Evolutionary conservation across 345 rosid species (phyloP), one percentile per base, ranked within the genome.

Genomic region (Rhodamnia argentea): DNA sequence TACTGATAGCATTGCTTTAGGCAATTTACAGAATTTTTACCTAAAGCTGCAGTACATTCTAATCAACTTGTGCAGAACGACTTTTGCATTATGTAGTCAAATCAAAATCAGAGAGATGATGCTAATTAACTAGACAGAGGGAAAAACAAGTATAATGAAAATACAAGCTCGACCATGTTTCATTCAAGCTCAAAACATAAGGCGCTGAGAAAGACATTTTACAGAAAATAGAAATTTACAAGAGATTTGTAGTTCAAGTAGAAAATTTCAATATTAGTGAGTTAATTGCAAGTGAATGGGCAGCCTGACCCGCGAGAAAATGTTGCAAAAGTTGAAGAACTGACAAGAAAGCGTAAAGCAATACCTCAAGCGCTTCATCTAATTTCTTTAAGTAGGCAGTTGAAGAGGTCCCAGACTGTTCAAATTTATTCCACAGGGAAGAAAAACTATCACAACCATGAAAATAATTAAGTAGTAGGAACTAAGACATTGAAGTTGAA

Each of bases 351-450:
- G 62, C 29, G 1, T 37, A 40, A 22, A 22, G 24, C 75, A 52
- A 24, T 88, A 97, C 99, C 98, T 92, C 91, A 89, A 97, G 99
- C 52, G 99, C 97, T 88, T 95, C 92, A 87, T 95, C 98, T 90
- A 97, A 91, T 90, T 89, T 92, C 85, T 85, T 90, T 91, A 97
- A 88, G 90, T 97, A 97, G 84, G 89, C 94, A 78, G 90, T 91
- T 11, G 99, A 96, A 29, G 85, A 88, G 50, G 99, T 96, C 86
- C 98, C 99, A 88, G 95, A 93, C 99, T 97, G 84, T 75, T 62
- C 29, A 84, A 54, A 32, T 42, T 27, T 84, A 47, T 51, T 18
- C 51, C 83, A 52, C 70, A 76, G 50, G 57, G 47, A 87, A 88
- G 59, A 16, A 84, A 84, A 85, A 56, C 40, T 85, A 82, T 24